These are phyloP conservation scores for Didymella pinodella DNA, from an alignment of 2,329 filamentous ascomycete species.

Conservation along the genomic window DNA sequence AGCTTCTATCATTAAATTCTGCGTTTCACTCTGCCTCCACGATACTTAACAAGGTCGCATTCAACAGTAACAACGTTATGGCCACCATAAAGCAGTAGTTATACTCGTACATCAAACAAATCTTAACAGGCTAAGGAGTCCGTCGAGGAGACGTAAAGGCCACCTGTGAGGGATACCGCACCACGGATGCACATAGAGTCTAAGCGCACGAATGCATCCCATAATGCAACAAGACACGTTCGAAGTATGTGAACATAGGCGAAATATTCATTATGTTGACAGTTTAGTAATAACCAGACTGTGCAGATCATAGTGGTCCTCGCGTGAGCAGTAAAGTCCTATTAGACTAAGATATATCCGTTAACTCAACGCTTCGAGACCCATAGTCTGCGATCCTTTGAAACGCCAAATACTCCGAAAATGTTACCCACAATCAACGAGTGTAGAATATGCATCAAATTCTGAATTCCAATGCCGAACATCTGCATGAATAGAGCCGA, in stretches of 20 bases:
- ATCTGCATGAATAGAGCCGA: background rate
- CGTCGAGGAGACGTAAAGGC: too few relatives aligned
- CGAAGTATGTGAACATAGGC: background rate
- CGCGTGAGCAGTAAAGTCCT: background rate
- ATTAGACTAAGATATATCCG: too few relatives aligned
- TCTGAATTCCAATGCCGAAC: background rate
- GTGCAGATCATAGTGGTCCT: background rate
- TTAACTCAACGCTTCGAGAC: background rate
- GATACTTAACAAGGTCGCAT: too few relatives aligned
- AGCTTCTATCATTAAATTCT: too few relatives aligned
- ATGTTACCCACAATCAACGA: background rate
- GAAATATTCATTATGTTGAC: background rate
- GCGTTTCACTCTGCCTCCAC: too few relatives aligned
- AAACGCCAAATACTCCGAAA: background rate
- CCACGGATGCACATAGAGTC: too few relatives aligned
- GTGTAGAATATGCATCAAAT: background rate
- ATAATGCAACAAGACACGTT: background rate
- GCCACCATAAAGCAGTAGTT: too few relatives aligned
- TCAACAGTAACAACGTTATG: too few relatives aligned
- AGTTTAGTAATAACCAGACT: background rate
- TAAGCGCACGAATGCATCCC: background rate
- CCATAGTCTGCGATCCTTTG: too few relatives aligned
- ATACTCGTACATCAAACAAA: too few relatives aligned
- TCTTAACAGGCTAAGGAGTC: too few relatives aligned
- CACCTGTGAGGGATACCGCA: too few relatives aligned